Evolutionary conservation across 805 yeast genomes (phyloP).

Genomic region (Lachancea sp.): DNA sequence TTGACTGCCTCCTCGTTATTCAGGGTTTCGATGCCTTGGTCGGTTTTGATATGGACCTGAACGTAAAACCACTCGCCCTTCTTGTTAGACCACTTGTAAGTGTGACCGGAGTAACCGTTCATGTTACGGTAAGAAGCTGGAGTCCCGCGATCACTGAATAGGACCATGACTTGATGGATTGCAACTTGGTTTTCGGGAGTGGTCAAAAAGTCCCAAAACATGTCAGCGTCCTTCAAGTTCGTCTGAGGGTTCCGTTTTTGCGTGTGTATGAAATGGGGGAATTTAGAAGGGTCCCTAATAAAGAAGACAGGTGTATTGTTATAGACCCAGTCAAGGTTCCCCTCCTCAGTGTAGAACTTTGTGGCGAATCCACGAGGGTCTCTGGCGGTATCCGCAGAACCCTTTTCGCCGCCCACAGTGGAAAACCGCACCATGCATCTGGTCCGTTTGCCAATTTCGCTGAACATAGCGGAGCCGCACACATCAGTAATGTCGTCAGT

Average conservation of each 20-base stretch:
- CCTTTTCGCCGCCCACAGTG: constrained; percentile 66
- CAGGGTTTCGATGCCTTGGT: constrained; percentile 48
- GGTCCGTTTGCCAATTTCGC: constrained; percentile 73
- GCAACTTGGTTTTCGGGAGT: constrained; percentile 59
- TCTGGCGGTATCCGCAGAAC: constrained; percentile 59
- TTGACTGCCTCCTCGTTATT: constrained; percentile 62
- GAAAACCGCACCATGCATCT: constrained; percentile 65
- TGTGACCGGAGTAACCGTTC: constrained; percentile 65
- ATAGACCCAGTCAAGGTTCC: constrained; percentile 66
- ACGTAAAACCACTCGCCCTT: constrained; percentile 51
- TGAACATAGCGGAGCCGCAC: constrained; percentile 63
- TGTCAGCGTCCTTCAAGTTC: constrained; percentile 69
- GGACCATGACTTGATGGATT: constrained; percentile 57
- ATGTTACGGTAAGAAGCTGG: constrained; percentile 49
- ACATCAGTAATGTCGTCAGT: constrained; percentile 78
- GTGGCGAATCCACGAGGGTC: constrained; percentile 67
- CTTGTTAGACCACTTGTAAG: constrained; percentile 52
- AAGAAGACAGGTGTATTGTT: constrained; percentile 67
- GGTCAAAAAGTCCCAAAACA: constrained; percentile 80
- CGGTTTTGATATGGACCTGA: constrained; percentile 49
- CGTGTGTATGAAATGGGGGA: constrained; percentile 60
- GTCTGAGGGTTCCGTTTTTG: constrained; percentile 67
- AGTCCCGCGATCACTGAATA: constrained; percentile 63
- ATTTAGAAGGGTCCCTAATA: constrained; percentile 57
- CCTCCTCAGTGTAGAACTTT: constrained; percentile 61